Percentiles rank a stretch among this genome's conserved stretches.
phyloP scores from a whole-genome alignment of 345 rosid genomes.

The Aegle marmelos region DNA sequence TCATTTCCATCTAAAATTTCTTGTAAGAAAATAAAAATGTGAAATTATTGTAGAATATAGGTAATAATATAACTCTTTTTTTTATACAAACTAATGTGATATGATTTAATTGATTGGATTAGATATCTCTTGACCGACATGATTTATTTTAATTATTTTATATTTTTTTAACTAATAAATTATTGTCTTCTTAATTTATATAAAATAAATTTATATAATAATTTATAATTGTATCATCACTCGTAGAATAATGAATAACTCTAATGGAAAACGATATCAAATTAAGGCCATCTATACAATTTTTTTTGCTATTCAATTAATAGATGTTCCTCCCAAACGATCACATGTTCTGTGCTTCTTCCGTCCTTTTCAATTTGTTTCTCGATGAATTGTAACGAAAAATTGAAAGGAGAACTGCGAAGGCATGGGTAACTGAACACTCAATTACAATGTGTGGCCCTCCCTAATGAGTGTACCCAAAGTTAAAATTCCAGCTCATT shows the following conservation, averaged over 20 bases:
- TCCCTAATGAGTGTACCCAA: conserved; percentile 28
- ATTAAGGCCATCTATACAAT: no score
- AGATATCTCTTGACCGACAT: no score
- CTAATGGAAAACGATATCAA: neutral
- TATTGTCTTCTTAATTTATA: no score
- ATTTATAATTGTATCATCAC: no score
- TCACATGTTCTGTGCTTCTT: neutral
- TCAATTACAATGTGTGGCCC: conserved; percentile 21
- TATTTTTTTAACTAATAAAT: no score
- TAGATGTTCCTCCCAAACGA: neutral
- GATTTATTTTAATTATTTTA: no score
- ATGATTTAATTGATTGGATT: no score
- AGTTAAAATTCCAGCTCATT: conserved; percentile 38
- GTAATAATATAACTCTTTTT: no score
- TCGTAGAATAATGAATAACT: neutral
- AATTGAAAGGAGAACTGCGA: neutral
- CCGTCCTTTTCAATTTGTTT: neutral
- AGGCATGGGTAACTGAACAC: conserved; percentile 1
- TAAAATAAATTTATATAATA: no score
- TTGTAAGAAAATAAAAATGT: no score
- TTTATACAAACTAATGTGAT: no score
- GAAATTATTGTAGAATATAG: neutral
- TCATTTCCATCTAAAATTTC: no score
- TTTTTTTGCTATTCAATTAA: neutral
- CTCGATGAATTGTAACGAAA: neutral